Percentiles rank a stretch among this genome's conserved stretches.
These are phyloP conservation scores for Colletotrichum sp. DNA, from an alignment of 2,329 filamentous ascomycete species.

Conservation along the genomic window DNA sequence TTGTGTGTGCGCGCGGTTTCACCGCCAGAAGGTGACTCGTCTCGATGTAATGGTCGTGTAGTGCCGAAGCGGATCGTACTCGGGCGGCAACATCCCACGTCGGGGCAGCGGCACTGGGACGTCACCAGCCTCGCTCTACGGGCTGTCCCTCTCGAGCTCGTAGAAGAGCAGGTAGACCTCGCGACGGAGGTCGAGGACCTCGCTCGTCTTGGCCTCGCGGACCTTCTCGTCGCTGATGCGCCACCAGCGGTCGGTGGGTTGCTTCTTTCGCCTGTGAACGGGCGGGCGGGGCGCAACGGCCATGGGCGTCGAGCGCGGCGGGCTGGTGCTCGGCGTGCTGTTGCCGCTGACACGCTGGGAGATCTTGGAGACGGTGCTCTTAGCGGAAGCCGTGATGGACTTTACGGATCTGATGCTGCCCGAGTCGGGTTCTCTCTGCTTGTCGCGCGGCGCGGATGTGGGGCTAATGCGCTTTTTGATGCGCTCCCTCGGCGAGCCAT, in stretches of 20 bases:
- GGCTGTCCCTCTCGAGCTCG: constrained; percentile 70
- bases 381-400: constrained; percentile 62
- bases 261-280: constrained; percentile 54
- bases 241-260: constrained; percentile 84
- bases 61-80: neutral
- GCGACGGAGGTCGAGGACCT: constrained; percentile 91
- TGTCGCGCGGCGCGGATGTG: constrained; percentile 30
- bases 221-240: constrained; percentile 97
- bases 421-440: constrained; percentile 51
- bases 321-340: constrained; percentile 21
- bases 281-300: constrained; percentile 21
- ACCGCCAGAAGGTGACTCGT: constrained; percentile 6
- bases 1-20: neutral
- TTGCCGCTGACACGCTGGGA: constrained; percentile 39
- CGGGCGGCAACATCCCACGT: constrained; percentile 5
- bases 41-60: constrained; percentile 3
- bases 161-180: constrained; percentile 98
- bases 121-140: constrained; percentile 24
- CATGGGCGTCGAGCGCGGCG: constrained; percentile 24
- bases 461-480: constrained; percentile 5
- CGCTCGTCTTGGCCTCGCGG: constrained; percentile 89
- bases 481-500: constrained; percentile 26
- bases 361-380: constrained; percentile 56
- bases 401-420: constrained; percentile 61
- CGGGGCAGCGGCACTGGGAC: neutral